A percentile compares a stretch with the other conserved stretches of the same genome.
phyloP scores from a whole-genome alignment of 2,329 filamentous ascomycete genomes.

The Fonsecaea nubica region DNA sequence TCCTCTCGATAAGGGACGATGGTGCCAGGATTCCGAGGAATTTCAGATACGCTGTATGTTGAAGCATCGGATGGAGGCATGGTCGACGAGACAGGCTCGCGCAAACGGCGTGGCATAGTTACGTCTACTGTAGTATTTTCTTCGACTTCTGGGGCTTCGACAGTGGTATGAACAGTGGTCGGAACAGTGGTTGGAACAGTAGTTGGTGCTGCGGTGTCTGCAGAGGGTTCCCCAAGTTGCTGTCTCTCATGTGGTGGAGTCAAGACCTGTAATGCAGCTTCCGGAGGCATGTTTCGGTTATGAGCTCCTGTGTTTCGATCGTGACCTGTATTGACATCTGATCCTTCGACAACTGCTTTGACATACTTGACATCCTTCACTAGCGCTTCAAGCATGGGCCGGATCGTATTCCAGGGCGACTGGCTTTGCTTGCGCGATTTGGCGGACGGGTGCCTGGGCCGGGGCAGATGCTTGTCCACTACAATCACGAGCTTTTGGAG shows the following conservation, averaged over 20 bases:
- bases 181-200: not conserved
- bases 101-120: not conserved
- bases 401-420: not conserved
- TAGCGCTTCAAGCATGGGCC: not conserved
- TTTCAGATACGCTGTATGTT: not conserved
- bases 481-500: constrained; percentile 2
- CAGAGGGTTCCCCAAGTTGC: not conserved
- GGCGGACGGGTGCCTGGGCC: not conserved
- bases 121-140: not conserved
- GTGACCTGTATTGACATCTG: not conserved
- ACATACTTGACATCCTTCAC: not conserved
- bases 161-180: not conserved
- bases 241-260: not conserved
- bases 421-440: not conserved
- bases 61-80: not conserved
- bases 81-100: not conserved
- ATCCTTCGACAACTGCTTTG: not conserved
- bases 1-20: not conserved
- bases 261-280: not conserved
- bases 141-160: not conserved
- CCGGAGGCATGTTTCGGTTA: not conserved
- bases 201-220: not conserved
- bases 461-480: not conserved
- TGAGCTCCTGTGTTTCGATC: not conserved
- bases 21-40: not conserved